Evolutionary conservation across 1,139 yeast species (phyloP), one percentile per base, ranked within the genome.

Genomic region (Barnettozyma hawaiiensis): DNA sequence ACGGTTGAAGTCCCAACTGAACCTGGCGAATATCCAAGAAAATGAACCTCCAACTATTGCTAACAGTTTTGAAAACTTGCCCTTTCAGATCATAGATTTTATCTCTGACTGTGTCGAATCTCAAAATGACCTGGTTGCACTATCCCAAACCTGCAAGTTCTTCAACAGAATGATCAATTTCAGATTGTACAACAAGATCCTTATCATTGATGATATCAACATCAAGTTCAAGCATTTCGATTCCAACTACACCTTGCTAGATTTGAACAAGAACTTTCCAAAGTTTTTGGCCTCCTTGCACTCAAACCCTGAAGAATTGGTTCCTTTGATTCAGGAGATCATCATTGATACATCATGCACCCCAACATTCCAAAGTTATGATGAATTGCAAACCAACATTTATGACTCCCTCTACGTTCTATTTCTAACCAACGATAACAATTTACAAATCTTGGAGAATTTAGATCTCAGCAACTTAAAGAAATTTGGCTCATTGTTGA

Each of bases 351-450:
- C 60, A 0, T 53, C 58, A 2, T 43, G 46, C 15, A 34, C 48
- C 7, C 41, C 43, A 7, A 52, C 53, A 3, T 51, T 50, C 35
- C 43, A 43, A 15, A 55, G 58, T 21, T 52, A 55, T 40, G 58
- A 57, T 27, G 48, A 52, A 7, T 42, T 54, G 14, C 31, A 23
- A 22, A 44, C 45, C 11, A 55, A 58, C 33, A 48, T 51, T 15
- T 58, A 50, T 37, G 51, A 50, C 15, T 47, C 58, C 0, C 33
- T 58, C 6, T 57, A 57, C 38, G 61, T 57, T 26, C 40, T 58
- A 15, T 52, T 58, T 38, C 43, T 58, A 29, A 53, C 53, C 0
- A 50, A 47, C 21, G 49, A 56, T 41, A 56, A 57, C 35, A 55
- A 58, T 41, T 46, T 55, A 32, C 41, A 44, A 10, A 39, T 39